Evolutionary conservation across 2,329 filamentous ascomycete genomes (phyloP), one percentile per base, ranked within the genome.

Genomic region (Microdochium bolleyi): DNA sequence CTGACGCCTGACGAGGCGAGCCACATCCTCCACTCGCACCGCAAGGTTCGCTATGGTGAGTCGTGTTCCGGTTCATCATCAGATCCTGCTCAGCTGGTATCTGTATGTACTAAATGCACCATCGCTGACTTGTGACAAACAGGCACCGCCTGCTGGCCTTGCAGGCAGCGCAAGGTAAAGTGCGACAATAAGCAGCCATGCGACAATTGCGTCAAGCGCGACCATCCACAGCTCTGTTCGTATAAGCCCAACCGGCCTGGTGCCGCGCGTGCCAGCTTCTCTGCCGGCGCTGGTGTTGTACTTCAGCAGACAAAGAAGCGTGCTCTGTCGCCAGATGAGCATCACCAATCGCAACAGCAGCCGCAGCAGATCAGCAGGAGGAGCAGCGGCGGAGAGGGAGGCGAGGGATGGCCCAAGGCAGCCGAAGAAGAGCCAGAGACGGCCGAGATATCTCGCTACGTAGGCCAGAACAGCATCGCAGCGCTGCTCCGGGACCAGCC

Each of bases 171-270:
- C 57, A 85, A 86, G 67, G 83, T 86, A 41, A 85, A 85, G 68
- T 86, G 83, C 64, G 82, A 85, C 69, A 85, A 85, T 66, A 82
- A 84, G 64, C 77, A 83, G 61, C 83, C 83, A 1, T 86, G 83
- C 65, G 82, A 85, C 62, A 86, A 86, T 63, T 86, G 83, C 61
- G 76, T 84, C 61, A 85, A 84, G 70, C 72, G 83, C 52, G 82
- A 85, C 54, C 83, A 86, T 59, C 75, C 82, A 2, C 75, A 80
- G 66, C 71, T 86, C 50, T 86, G 83, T 63, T 85, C 81, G 25
- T 85, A 85, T 69, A 85, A 85, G 62, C 83, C 83, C 14, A 85
- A 85, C 63, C 70, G 76, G 22, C 69, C 72, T 8, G 64, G 67
- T 53, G 60, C 68, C 30, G 61, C 63, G 48, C 14, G 62, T 69